Evolutionary conservation across 176 grass and related monocot genomes (phyloP).

Genomic region (Cymbopogon citratus): DNA sequence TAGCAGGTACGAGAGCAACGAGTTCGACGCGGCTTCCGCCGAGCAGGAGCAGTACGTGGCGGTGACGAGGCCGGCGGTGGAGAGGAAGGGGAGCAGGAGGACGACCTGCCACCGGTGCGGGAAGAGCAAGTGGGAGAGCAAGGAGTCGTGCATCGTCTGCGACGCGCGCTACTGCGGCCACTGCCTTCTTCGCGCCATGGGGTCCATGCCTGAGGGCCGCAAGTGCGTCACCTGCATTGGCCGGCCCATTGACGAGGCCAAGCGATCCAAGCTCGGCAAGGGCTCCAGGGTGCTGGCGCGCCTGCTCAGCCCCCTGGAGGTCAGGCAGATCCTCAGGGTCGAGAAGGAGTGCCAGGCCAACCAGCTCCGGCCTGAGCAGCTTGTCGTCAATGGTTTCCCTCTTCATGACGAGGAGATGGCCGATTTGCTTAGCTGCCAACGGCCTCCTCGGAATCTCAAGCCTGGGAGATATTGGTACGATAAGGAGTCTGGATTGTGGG

Average conservation of each 20-base stretch:
- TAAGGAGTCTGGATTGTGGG: conserved; percentile 95
- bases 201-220: conserved; percentile 91
- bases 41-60: conserved; percentile 37
- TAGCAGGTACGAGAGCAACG: conserved; percentile 45
- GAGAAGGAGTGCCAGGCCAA: conserved; percentile 96
- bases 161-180: conserved; percentile 61
- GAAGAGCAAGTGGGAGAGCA: conserved; percentile 89
- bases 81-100: conserved; percentile 44
- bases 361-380: conserved; percentile 79
- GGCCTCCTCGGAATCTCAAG: conserved; percentile 80
- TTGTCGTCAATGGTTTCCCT: conserved; percentile 63
- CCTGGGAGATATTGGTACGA: conserved; percentile 99
- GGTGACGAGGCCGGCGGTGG: conserved; percentile 48
- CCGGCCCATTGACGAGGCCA: conserved; percentile 63
- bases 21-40: conserved; percentile 39
- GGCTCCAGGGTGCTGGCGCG: conserved; percentile 56
- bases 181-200: conserved; percentile 88
- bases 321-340: conserved; percentile 82
- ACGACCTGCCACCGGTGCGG: conserved; percentile 38
- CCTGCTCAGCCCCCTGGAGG: conserved; percentile 76
- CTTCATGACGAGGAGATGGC: conserved; percentile 67
- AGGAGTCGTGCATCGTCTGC: conserved; percentile 84
- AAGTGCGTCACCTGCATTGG: conserved; percentile 88
- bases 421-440: conserved; percentile 64
- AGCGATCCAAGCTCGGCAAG: conserved; percentile 77